Evolutionary conservation across 1,284 basidiomycete genomes (phyloP).

Genomic region (Crucibulum parvulum): DNA sequence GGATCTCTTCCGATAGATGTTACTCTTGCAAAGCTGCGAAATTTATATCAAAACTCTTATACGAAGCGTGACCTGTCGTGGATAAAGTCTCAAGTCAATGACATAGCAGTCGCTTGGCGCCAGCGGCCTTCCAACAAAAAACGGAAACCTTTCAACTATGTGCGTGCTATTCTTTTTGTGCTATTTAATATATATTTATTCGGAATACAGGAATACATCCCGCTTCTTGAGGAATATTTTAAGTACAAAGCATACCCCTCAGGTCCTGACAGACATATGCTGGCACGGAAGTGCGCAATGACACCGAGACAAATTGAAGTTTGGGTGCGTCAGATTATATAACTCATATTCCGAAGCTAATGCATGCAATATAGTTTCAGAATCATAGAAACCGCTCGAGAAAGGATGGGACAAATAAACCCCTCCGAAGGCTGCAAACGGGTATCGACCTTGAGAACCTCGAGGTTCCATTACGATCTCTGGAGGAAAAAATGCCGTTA

Average conservation of each 20-base stretch:
- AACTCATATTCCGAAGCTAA: background rate
- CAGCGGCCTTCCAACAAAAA: background rate
- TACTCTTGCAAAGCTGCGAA: background rate
- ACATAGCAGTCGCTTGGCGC: background rate
- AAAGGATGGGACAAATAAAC: slow-evolving; percentile 15
- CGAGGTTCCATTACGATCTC: slow-evolving; percentile 18
- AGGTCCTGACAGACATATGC: slow-evolving; percentile 43
- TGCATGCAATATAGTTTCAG: slow-evolving; percentile 25
- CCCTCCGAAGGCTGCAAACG: slow-evolving; percentile 11
- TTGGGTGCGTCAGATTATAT: slow-evolving; percentile 47
- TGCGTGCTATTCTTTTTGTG: background rate
- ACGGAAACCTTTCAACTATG: background rate
- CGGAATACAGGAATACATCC: slow-evolving; percentile 48
- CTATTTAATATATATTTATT: too few species aligned
- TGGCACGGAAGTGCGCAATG: slow-evolving; percentile 57
- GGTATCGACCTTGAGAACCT: slow-evolving; percentile 10
- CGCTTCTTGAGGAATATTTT: slow-evolving; percentile 58
- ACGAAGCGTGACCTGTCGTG: background rate
- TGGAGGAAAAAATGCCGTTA: slow-evolving; percentile 26
- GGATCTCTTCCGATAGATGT: background rate
- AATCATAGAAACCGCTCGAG: slow-evolving; percentile 16
- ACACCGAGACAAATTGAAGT: slow-evolving; percentile 59
- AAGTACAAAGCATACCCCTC: slow-evolving; percentile 56
- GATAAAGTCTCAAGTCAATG: background rate
- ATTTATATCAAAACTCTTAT: background rate